Evolutionary conservation across 768 basidiomycete genomes (phyloP).

Genomic region (Amanita muscaria): DNA sequence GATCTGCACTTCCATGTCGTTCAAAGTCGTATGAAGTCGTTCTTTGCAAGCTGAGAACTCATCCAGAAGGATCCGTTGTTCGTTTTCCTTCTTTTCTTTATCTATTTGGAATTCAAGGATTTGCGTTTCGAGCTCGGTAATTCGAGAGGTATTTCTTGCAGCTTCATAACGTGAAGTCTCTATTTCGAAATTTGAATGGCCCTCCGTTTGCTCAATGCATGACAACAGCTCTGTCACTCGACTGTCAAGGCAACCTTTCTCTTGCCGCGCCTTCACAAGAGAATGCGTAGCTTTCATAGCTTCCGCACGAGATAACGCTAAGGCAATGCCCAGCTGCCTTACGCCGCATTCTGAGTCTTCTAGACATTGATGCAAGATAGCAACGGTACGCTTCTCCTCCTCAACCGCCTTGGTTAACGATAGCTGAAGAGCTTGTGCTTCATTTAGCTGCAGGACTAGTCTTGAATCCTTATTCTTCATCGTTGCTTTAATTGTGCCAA

Average conservation of each 20-base stretch:
- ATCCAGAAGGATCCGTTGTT: conserved; percentile 19
- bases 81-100: background rate
- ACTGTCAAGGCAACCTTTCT: conserved; percentile 7
- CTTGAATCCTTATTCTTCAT: background rate
- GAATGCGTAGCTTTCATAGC: conserved; percentile 8
- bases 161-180: background rate
- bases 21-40: conserved; percentile 19
- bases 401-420: background rate
- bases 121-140: conserved; percentile 14
- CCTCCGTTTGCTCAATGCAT: background rate
- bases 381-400: background rate
- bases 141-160: background rate
- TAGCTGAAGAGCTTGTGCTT: background rate
- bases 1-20: conserved; percentile 18
- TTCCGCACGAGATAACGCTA: conserved; percentile 10
- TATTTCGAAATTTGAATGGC: background rate
- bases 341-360: background rate
- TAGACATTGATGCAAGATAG: background rate
- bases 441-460: background rate
- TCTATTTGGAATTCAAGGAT: conserved; percentile 15
- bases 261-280: conserved; percentile 11
- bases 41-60: conserved; percentile 21
- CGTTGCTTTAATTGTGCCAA: conserved; percentile 17
- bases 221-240: background rate
- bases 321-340: conserved; percentile 4